Evolutionary conservation across 441 rosid genomes (phyloP), one percentile per base, ranked within the genome.

Genomic region (Breynia disticha): DNA sequence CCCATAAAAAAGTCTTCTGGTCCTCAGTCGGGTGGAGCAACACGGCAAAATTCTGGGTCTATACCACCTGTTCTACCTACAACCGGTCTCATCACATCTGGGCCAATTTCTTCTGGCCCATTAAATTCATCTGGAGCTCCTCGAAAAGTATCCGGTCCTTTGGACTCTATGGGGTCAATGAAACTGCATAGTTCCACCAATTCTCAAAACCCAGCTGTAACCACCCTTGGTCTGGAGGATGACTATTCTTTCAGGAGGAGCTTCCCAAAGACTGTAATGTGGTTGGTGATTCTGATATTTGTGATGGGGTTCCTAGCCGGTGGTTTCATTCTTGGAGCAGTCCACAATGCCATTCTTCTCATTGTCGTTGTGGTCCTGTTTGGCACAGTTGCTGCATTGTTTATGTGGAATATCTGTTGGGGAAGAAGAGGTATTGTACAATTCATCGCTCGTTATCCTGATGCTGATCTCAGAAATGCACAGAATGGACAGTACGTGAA

Each of bases 401-500:
- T 83, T 67, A 51, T 68, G 41, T 86, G 93, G 95, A 86, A 89
- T 66, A 66, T 71, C 6, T 89, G 69, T 65, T 80, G 84, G 86
- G 97, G 84, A 19, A 75, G 81, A 73, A 84, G 67, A 48, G 88
- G 84, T 54, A 71, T 79, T 57, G 48, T 67, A 17, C 79, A 73
- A 56, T 82, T 80, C 67, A 80, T 84, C 57, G 70, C 85, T 65
- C 81, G 63, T 28, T 80, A 89, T 65, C 83, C 95, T 13, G 93
- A 89, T 69, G 75, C 88, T 52, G 95, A 86, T 60, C 85, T 89
- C 49, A 65, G 97, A 70, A 84, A 79, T 55, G 93, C 95, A 42
- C 82, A 86, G 63, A 89, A 83, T 68, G 97, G 97, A 11, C 90
- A 89, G 68, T 80, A 67, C 52, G 95, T 89, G 68, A 86, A 86